These are phyloP conservation scores for Taphrina populina DNA, from an alignment of 1,139 yeast genomes.

Conservation along the genomic window DNA sequence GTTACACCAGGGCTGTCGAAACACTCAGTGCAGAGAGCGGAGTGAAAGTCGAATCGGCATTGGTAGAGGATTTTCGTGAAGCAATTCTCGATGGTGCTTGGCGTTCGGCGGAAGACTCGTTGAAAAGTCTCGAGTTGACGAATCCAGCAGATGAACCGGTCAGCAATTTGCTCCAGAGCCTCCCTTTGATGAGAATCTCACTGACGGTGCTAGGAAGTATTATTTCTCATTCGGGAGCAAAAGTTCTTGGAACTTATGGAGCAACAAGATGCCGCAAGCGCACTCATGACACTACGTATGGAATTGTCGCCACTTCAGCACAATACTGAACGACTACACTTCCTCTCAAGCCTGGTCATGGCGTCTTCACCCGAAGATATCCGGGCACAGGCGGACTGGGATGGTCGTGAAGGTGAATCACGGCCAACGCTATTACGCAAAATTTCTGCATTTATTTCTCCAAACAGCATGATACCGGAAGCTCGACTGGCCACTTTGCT, in stretches of 20 bases:
- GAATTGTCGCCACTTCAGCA: constrained; percentile 44
- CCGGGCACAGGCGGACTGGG: constrained; percentile 47
- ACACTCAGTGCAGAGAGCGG: constrained; percentile 50
- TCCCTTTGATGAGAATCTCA: constrained; percentile 28
- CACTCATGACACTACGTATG: constrained; percentile 51
- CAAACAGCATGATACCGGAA: constrained; percentile 56
- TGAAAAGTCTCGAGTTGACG: constrained; percentile 44
- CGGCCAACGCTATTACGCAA: constrained; percentile 50
- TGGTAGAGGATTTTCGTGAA: constrained; percentile 48
- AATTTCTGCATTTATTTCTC: constrained; percentile 50
- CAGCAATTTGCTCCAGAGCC: background rate
- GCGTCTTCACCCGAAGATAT: constrained; percentile 45
- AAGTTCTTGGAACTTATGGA: constrained; percentile 49
- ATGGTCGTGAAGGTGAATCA: constrained; percentile 47
- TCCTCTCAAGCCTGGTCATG: constrained; percentile 45
- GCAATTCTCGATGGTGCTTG: constrained; percentile 51
- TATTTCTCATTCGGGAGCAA: constrained; percentile 45
- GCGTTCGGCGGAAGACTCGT: constrained; percentile 47
- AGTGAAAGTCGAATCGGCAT: constrained; percentile 44
- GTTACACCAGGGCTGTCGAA: constrained; percentile 45
- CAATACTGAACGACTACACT: constrained; percentile 39
- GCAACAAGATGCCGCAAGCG: constrained; percentile 46
- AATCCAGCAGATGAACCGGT: constrained; percentile 39
- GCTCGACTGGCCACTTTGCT: constrained; percentile 54
- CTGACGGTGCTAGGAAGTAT: constrained; percentile 38